Conservation (phyloP, 192 early-diverging fungal genomes). For the Gamsiella multidivaricata region DNA sequence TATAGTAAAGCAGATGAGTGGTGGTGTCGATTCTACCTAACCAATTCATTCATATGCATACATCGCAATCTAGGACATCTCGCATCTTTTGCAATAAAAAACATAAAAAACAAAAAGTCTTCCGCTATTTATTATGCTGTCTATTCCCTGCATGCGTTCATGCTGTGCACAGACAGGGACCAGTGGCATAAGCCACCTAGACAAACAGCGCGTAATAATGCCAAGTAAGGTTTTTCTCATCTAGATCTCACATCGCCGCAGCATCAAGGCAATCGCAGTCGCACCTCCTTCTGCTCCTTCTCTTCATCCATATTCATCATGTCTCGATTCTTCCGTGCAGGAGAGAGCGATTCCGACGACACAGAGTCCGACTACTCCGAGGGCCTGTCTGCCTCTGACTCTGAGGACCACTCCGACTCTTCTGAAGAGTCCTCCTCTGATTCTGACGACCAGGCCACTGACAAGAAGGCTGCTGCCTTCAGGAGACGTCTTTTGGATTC, state of each 20-base stretch:
- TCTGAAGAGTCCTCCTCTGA: no score
- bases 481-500: conserved; percentile 24
- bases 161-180: no score
- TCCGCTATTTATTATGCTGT: no score
- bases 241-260: conserved; percentile 2
- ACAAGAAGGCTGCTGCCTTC: conserved; percentile 39
- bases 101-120: no score
- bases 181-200: no score
- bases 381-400: conserved; percentile 56
- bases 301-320: conserved; percentile 52
- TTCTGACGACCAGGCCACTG: conserved; percentile 60
- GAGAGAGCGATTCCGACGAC: conserved; percentile 74
- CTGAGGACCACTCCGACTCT: conserved; percentile 57
- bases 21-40: no score
- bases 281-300: neutral
- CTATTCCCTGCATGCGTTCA: no score
- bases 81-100: no score
- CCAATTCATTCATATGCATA: no score
- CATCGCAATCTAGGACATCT: no score
- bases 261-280: conserved; percentile 8
- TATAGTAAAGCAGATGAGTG: neutral
- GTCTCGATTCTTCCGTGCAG: conserved; percentile 90
- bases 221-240: neutral
- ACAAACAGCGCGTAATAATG: no score
- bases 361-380: conserved; percentile 69